These are phyloP conservation scores for Solanum hybrid DNA, from an alignment of 305 asterid species.

Conservation along the genomic window DNA sequence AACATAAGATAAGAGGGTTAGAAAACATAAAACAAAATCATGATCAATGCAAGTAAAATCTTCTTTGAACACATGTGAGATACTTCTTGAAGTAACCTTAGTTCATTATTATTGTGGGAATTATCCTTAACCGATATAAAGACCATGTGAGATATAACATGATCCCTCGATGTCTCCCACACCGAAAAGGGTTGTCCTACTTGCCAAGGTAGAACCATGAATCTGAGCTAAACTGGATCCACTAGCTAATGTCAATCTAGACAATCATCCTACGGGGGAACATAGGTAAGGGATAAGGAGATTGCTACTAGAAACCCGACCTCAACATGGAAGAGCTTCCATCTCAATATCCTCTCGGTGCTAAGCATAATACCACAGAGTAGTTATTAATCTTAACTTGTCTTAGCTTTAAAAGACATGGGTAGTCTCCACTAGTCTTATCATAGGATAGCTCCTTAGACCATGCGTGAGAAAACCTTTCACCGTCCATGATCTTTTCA, in stretches of 20 bases:
- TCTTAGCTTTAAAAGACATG: neutral
- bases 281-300: neutral
- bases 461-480: neutral
- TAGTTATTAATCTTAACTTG: neutral
- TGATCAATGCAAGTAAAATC: neutral
- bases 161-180: neutral
- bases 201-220: neutral
- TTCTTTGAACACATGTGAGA: neutral
- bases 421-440: neutral
- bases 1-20: neutral
- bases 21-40: neutral
- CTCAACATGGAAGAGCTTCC: neutral
- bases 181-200: neutral
- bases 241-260: neutral
- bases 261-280: neutral
- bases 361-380: neutral
- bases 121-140: neutral
- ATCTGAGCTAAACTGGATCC: neutral
- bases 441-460: neutral
- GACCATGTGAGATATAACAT: neutral
- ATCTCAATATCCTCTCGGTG: neutral
- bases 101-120: neutral
- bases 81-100: neutral
- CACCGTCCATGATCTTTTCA: neutral
- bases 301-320: neutral